These are phyloP conservation scores for Penicillium sp. DNA, from an alignment of 2,329 filamentous ascomycete species.

Conservation along the genomic window DNA sequence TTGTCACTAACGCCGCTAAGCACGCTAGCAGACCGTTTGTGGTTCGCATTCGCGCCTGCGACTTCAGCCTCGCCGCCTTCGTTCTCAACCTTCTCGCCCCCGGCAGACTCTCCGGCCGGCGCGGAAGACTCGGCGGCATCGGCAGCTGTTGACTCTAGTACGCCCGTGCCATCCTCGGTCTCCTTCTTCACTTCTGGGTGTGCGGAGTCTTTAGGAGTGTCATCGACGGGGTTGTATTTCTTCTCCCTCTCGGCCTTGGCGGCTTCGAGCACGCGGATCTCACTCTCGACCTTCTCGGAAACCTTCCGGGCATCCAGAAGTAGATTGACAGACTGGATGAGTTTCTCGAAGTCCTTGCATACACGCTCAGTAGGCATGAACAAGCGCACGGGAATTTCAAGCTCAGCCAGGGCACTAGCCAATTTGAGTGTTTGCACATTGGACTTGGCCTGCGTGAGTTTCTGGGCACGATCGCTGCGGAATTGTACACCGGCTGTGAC, in stretches of 20 bases:
- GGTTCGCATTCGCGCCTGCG: constrained; percentile 32
- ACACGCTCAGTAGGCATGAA: constrained; percentile 52
- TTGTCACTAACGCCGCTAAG: constrained; percentile 67
- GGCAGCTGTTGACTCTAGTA: constrained; percentile 17
- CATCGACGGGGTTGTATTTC: constrained; percentile 29
- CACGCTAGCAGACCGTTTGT: constrained; percentile 81
- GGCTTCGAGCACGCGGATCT: constrained; percentile 48
- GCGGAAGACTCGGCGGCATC: constrained; percentile 17
- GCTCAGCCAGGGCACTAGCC: constrained; percentile 46
- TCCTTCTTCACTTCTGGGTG: constrained; percentile 37
- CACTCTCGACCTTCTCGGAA: constrained; percentile 48
- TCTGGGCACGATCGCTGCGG: constrained; percentile 61
- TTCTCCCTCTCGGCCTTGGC: constrained; percentile 42
- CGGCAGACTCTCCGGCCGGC: constrained; percentile 5
- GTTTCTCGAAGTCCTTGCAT: constrained; percentile 49
- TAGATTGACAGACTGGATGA: constrained; percentile 48
- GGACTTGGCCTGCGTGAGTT: constrained; percentile 51
- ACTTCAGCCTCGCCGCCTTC: constrained; percentile 8
- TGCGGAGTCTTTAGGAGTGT: constrained; percentile 13
- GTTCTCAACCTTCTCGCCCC: constrained; percentile 7
- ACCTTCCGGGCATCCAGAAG: constrained; percentile 50
- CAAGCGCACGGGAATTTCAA: constrained; percentile 47
- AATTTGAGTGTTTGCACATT: constrained; percentile 52
- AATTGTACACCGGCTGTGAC: constrained; percentile 84
- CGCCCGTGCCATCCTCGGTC: constrained; percentile 29